phyloP scores from a whole-genome alignment of 2,329 filamentous ascomycete species.

The Pseudogymnoascus sp. region DNA sequence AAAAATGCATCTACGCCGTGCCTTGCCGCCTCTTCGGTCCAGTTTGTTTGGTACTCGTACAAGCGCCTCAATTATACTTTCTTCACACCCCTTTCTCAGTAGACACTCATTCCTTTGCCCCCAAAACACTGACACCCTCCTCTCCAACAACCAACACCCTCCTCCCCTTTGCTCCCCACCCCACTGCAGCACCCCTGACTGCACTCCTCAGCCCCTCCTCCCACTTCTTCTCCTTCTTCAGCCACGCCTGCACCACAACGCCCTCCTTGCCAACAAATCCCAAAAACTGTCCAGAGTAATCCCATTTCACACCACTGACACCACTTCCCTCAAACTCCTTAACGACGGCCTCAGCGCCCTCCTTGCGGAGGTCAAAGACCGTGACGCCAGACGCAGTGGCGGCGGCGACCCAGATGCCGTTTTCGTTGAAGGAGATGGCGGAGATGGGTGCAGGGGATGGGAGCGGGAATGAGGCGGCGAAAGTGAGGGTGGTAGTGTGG shows the following conservation, averaged over 20 bases:
- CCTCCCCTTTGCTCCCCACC: constrained; percentile 70
- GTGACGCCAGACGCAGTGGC: constrained; percentile 70
- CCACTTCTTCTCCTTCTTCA: constrained; percentile 82
- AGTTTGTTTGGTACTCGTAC: constrained; percentile 2
- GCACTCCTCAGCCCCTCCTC: constrained; percentile 74
- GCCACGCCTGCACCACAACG: constrained; percentile 81
- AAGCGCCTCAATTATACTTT: constrained; percentile 8
- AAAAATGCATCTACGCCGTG: background rate
- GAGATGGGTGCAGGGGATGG: constrained; percentile 64
- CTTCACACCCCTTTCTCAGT: background rate
- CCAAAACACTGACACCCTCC: constrained; percentile 53
- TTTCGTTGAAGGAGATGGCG: constrained; percentile 82
- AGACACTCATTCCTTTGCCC: constrained; percentile 33
- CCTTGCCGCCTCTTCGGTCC: constrained; percentile 1
- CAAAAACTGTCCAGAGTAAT: constrained; percentile 91
- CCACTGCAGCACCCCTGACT: constrained; percentile 61
- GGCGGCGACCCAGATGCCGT: constrained; percentile 90
- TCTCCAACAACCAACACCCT: constrained; percentile 28
- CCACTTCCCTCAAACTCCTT: constrained; percentile 83
- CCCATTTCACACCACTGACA: constrained; percentile 73
- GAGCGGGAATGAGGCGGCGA: constrained; percentile 65
- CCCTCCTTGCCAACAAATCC: constrained; percentile 73
- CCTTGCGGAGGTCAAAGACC: constrained; percentile 87
- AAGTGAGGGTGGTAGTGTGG: constrained; percentile 70
- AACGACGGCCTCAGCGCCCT: constrained; percentile 69